phyloP scores from a whole-genome alignment of 2,329 filamentous ascomycete genomes.

The Fusarium scirpi region DNA sequence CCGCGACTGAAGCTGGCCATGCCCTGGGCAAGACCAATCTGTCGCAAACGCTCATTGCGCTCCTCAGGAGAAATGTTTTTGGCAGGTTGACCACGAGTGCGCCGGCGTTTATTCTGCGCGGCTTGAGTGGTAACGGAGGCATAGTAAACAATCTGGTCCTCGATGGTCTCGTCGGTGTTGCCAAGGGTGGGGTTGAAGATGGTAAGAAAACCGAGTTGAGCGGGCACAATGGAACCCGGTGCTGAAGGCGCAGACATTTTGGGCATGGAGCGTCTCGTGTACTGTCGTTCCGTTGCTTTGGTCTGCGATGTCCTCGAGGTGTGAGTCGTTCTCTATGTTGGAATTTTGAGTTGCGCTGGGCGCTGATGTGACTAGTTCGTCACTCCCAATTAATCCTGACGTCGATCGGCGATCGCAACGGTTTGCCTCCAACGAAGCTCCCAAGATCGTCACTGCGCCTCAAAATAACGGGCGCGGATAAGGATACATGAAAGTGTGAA shows the following conservation, averaged over 20 bases:
- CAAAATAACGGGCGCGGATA: constrained; percentile 14
- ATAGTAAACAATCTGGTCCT: constrained; percentile 94
- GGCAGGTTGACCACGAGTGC: constrained; percentile 57
- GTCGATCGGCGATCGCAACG: constrained; percentile 22
- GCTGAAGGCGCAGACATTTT: constrained; percentile 38
- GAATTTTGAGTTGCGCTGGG: constrained; percentile 9
- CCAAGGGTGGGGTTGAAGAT: constrained; percentile 94
- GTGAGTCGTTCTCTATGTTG: background rate
- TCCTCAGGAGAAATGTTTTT: constrained; percentile 69
- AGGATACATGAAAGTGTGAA: background rate
- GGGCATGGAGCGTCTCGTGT: background rate
- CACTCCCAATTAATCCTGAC: constrained; percentile 20
- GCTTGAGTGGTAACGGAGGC: constrained; percentile 69
- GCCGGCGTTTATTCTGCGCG: constrained; percentile 56
- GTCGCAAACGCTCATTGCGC: constrained; percentile 86
- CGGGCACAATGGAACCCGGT: constrained; percentile 64
- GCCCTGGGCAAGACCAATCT: constrained; percentile 95
- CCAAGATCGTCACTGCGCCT: constrained; percentile 9
- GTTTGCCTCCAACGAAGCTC: constrained; percentile 26
- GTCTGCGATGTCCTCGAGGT: background rate
- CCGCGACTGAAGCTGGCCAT: constrained; percentile 93
- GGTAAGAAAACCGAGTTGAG: constrained; percentile 88
- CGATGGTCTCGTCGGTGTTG: constrained; percentile 67
- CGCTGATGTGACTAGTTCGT: constrained; percentile 6
- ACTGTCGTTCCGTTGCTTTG: constrained; percentile 3